Conservation (phyloP, 148 eudicot genomes). For the Beta vulgaris region DNA sequence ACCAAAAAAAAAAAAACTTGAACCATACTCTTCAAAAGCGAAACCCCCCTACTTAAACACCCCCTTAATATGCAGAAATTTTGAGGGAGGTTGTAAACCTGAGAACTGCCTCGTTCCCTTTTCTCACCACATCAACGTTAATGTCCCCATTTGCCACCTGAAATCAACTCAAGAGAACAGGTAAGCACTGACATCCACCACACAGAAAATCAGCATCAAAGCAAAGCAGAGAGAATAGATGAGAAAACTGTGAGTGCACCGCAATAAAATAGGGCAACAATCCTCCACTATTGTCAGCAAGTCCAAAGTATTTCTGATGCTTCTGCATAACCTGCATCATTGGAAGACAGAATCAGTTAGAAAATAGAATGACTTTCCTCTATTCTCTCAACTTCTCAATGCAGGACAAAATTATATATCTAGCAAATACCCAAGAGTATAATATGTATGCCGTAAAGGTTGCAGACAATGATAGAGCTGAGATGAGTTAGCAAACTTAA, state of each 20-base stretch:
- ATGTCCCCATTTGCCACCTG: slow-evolving; percentile 98
- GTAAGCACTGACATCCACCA: neutral
- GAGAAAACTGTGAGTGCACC: slow-evolving; percentile 40
- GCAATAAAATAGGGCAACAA: slow-evolving; percentile 88
- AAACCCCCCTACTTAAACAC: too few species aligned
- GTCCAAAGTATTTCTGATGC: slow-evolving; percentile 96
- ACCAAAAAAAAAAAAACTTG: too few species aligned
- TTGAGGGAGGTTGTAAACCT: slow-evolving; percentile 41
- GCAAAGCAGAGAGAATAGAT: slow-evolving; percentile 6
- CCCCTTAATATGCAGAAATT: neutral
- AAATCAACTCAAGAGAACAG: slow-evolving; percentile 12
- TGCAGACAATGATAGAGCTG: neutral
- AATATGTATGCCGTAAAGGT: neutral
- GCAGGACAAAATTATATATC: neutral
- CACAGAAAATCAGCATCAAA: neutral
- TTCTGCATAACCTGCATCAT: slow-evolving; percentile 92
- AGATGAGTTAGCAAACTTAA: too few species aligned
- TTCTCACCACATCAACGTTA: slow-evolving; percentile 61
- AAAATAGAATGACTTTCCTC: neutral
- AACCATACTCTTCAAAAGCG: too few species aligned
- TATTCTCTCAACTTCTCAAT: neutral
- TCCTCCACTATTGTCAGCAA: slow-evolving; percentile 55
- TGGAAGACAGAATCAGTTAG: neutral
- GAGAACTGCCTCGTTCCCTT: slow-evolving; percentile 99
- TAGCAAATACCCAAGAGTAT: neutral